phyloP scores from a whole-genome alignment of 1,284 basidiomycete species.

The Psilocybe mexicana region DNA sequence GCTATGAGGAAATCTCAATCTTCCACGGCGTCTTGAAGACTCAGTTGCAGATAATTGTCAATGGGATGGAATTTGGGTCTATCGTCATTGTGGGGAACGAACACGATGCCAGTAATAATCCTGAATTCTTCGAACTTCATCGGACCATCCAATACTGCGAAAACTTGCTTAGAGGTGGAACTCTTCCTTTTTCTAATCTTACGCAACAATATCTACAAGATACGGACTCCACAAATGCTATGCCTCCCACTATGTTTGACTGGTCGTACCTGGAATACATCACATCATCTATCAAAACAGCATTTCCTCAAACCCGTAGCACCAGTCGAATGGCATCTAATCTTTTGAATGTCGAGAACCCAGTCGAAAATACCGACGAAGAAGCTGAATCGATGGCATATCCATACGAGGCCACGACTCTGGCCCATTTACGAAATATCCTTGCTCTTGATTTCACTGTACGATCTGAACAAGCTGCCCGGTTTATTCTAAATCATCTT shows the following conservation, averaged over 20 bases:
- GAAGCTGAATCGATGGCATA: conserved; percentile 35
- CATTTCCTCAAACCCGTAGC: conserved; percentile 29
- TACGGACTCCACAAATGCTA: conserved; percentile 38
- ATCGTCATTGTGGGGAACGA: conserved; percentile 49
- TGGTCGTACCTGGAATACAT: conserved; percentile 66
- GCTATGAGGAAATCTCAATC: conserved; percentile 71
- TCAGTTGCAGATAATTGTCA: conserved; percentile 65
- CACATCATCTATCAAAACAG: conserved; percentile 54
- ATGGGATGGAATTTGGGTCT: conserved; percentile 66
- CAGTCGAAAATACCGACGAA: conserved; percentile 17
- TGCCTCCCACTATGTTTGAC: conserved; percentile 60
- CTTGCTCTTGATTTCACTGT: conserved; percentile 63
- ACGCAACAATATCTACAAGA: conserved; percentile 57
- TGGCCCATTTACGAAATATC: conserved; percentile 61
- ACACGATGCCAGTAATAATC: conserved; percentile 27
- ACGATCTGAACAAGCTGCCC: conserved; percentile 51
- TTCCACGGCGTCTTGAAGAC: conserved; percentile 59
- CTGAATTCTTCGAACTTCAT: conserved; percentile 64
- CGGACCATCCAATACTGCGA: conserved; percentile 52
- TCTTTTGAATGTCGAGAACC: conserved; percentile 46
- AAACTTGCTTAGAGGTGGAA: conserved; percentile 44
- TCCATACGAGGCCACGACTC: conserved; percentile 58
- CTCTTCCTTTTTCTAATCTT: conserved; percentile 41
- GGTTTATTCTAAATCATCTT: conserved; percentile 58
- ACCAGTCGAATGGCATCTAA: conserved; percentile 35